A percentile compares a stretch with the other conserved stretches of the same genome.
These are phyloP conservation scores for Blastomyces emzantsi DNA, from an alignment of 2,329 filamentous ascomycete genomes.

Conservation along the genomic window DNA sequence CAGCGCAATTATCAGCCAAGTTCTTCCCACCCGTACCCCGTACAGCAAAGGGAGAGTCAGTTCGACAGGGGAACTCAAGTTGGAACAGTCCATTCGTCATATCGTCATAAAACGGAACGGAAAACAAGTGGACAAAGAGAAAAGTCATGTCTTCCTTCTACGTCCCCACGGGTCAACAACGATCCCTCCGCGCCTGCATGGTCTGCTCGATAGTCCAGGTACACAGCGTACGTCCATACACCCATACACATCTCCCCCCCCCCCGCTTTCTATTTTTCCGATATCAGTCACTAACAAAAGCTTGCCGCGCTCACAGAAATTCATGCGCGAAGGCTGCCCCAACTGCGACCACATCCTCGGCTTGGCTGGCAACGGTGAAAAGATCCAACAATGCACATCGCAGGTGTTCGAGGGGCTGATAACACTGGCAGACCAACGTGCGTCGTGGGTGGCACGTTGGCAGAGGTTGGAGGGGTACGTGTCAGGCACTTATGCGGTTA, in stretches of 20 bases:
- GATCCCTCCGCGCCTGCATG: slow-evolving; percentile 93
- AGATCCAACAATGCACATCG: slow-evolving; percentile 86
- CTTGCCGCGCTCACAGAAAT: slow-evolving; percentile 50
- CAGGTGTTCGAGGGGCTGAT: slow-evolving; percentile 93
- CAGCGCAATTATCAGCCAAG: background rate
- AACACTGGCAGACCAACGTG: slow-evolving; percentile 68
- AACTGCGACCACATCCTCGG: slow-evolving; percentile 94
- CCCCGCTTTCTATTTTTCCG: too few species aligned
- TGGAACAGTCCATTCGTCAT: too few species aligned
- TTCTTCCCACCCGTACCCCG: background rate
- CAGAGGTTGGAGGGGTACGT: slow-evolving; percentile 85
- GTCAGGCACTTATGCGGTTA: slow-evolving; percentile 83
- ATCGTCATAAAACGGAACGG: background rate
- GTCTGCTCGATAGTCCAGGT: slow-evolving; percentile 93
- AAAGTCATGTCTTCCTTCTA: slow-evolving; percentile 20
- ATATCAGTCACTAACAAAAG: slow-evolving; percentile 17
- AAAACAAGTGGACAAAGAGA: too few species aligned
- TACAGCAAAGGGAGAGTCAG: too few species aligned
- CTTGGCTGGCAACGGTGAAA: slow-evolving; percentile 67
- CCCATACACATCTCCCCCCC: too few species aligned
- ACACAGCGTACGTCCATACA: slow-evolving; percentile 48
- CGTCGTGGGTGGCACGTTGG: slow-evolving; percentile 95
- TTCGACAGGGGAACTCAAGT: too few species aligned
- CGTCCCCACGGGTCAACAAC: slow-evolving; percentile 54
- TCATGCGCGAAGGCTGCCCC: slow-evolving; percentile 79